Conservation (phyloP, 2,329 filamentous ascomycete species). For the Verticillium dahliae region DNA sequence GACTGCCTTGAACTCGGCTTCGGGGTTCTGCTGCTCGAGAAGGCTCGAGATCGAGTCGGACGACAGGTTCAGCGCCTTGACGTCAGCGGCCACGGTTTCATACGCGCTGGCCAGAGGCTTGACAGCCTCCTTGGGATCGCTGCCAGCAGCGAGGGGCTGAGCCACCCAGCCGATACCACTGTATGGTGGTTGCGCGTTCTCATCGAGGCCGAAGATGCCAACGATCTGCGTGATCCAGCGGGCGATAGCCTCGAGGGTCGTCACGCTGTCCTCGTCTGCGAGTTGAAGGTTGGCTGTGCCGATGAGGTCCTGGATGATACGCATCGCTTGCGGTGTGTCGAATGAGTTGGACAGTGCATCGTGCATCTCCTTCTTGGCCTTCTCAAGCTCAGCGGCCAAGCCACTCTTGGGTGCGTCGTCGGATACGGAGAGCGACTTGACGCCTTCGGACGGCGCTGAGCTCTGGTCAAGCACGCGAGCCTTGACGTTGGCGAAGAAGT, state of each 20-base stretch:
- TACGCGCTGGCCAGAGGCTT: conserved; percentile 38
- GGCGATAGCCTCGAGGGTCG: conserved; percentile 51
- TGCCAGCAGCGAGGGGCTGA: conserved; percentile 23
- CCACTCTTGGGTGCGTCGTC: conserved; percentile 21
- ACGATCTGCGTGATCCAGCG: conserved; percentile 79
- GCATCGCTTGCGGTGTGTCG: conserved; percentile 76
- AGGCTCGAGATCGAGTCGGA: conserved; percentile 36
- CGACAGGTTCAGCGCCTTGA: conserved; percentile 39
- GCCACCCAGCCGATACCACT: conserved; percentile 51
- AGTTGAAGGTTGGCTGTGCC: conserved; percentile 65
- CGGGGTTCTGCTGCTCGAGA: conserved; percentile 34
- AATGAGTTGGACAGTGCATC: conserved; percentile 74
- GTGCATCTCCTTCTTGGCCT: conserved; percentile 48
- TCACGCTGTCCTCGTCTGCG: conserved; percentile 35
- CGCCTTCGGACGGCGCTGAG: conserved; percentile 6
- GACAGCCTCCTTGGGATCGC: conserved; percentile 16
- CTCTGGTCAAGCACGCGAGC: conserved; percentile 40
- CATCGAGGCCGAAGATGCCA: conserved; percentile 76
- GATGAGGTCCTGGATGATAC: conserved; percentile 69
- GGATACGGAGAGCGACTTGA: conserved; percentile 31
- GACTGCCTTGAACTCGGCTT: conserved; percentile 38
- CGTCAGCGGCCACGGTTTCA: conserved; percentile 36
- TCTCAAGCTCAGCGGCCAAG: conserved; percentile 34
- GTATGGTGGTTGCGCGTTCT: conserved; percentile 47
- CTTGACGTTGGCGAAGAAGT: conserved; percentile 53